Evolutionary conservation across 129 eudicot genomes (phyloP).

Genomic region (Silybum marianum): DNA sequence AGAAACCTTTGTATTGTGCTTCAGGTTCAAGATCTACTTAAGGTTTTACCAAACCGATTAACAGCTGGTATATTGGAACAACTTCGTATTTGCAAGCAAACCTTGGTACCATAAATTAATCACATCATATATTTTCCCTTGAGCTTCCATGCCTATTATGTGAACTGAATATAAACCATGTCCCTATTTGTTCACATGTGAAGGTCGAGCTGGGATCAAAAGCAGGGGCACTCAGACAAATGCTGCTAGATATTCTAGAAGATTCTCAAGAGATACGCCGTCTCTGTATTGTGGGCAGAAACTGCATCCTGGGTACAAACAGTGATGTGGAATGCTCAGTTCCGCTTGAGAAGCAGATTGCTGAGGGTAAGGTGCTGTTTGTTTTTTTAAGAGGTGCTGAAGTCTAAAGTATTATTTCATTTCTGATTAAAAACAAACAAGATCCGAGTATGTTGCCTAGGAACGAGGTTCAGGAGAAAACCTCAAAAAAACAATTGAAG

Average conservation of each 20-base stretch:
- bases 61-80: conserved; percentile 87
- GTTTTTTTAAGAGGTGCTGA: too few species aligned
- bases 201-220: conserved; percentile 94
- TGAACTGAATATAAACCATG: conserved; percentile 5
- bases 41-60: conserved; percentile 87
- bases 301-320: conserved; percentile 63
- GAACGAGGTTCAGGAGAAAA: too few species aligned
- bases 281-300: conserved; percentile 90
- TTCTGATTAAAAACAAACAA: too few species aligned
- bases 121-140: neutral
- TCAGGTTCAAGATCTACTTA: conserved; percentile 85
- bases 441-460: too few species aligned
- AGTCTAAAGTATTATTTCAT: too few species aligned
- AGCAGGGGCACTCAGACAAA: conserved; percentile 93
- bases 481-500: too few species aligned
- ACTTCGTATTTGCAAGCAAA: conserved; percentile 94
- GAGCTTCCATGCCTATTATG: conserved; percentile 2
- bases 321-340: conserved; percentile 69
- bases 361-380: conserved; percentile 63
- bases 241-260: conserved; percentile 97
- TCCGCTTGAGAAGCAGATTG: conserved; percentile 81
- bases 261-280: conserved; percentile 93
- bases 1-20: conserved; percentile 23
- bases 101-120: conserved; percentile 53
- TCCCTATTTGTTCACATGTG: neutral